A percentile compares a stretch with the other conserved stretches of the same genome.
phyloP scores from a whole-genome alignment of 176 grass and related monocot genomes.

The Otatea glauca region DNA sequence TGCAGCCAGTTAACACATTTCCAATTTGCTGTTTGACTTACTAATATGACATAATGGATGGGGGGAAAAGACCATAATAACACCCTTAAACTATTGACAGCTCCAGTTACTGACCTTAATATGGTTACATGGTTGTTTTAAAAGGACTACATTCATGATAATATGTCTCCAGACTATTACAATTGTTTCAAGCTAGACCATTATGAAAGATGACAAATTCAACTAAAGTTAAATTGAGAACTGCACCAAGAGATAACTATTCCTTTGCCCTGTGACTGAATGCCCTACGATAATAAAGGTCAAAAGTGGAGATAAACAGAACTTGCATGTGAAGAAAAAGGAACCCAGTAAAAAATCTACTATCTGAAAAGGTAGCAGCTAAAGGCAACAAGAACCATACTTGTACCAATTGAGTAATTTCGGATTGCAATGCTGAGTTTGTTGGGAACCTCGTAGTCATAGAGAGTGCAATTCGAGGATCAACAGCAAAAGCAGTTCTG shows the following conservation, averaged over 20 bases:
- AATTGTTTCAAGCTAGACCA: slow-evolving; percentile 9
- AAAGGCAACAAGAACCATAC: slow-evolving; percentile 52
- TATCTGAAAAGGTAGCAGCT: slow-evolving; percentile 34
- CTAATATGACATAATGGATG: slow-evolving; percentile 6
- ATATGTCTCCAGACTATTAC: slow-evolving; percentile 26
- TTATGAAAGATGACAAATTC: slow-evolving; percentile 21
- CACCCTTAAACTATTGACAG: slow-evolving; percentile 20
- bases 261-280: background rate
- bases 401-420: slow-evolving; percentile 95
- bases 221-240: slow-evolving; percentile 13
- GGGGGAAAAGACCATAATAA: background rate
- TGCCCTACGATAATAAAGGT: slow-evolving; percentile 25
- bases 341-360: slow-evolving; percentile 6
- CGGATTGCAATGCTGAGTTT: slow-evolving; percentile 69
- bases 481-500: slow-evolving; percentile 94
- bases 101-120: slow-evolving; percentile 1
- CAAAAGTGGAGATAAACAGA: slow-evolving; percentile 25
- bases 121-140: slow-evolving; percentile 15
- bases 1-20: background rate
- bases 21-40: slow-evolving; percentile 1
- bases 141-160: slow-evolving; percentile 14
- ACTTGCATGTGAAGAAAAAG: slow-evolving; percentile 35
- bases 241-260: slow-evolving; percentile 25
- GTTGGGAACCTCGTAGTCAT: slow-evolving; percentile 83
- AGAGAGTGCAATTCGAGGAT: slow-evolving; percentile 78